Evolutionary conservation across 257 asterid species (phyloP).

Genomic region (Cruciata laevipes): DNA sequence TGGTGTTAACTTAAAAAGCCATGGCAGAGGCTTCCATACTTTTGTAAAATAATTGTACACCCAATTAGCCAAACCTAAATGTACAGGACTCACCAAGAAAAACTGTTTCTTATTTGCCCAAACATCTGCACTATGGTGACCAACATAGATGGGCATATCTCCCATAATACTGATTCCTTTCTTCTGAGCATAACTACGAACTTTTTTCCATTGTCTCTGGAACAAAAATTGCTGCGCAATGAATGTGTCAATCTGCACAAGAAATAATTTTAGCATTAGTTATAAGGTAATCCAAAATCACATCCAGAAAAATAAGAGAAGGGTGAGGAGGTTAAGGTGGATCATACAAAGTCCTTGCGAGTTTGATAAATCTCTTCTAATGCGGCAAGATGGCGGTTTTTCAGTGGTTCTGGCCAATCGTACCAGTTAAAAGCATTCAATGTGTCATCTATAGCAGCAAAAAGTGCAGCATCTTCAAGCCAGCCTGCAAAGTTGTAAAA

Average conservation of each 20-base stretch:
- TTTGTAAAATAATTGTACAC: conserved; percentile 7
- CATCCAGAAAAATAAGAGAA: conserved; percentile 10
- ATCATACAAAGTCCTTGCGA: conserved; percentile 76
- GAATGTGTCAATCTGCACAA: conserved; percentile 77
- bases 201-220: conserved; percentile 94
- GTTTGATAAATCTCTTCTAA: conserved; percentile 82
- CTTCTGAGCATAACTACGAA: conserved; percentile 64
- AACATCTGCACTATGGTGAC: conserved; percentile 98
- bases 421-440: conserved; percentile 76
- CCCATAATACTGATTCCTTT: conserved; percentile 96
- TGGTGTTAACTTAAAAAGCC: conserved; percentile 18
- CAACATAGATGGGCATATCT: conserved; percentile 99
- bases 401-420: conserved; percentile 94
- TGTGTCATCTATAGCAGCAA: conserved; percentile 88
- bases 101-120: conserved; percentile 95
- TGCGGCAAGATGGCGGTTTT: conserved; percentile 85
- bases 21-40: conserved; percentile 15
- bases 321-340: conserved; percentile 13
- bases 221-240: conserved; percentile 89
- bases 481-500: conserved; percentile 47
- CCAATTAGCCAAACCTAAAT: background rate
- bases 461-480: conserved; percentile 97
- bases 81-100: conserved; percentile 58
- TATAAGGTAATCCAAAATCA: conserved; percentile 8
- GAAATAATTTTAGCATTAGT: conserved; percentile 15